Base-by-base conservation (phyloP, 768 basidiomycete genomes). In the Ephemerocybe angulata region DNA sequence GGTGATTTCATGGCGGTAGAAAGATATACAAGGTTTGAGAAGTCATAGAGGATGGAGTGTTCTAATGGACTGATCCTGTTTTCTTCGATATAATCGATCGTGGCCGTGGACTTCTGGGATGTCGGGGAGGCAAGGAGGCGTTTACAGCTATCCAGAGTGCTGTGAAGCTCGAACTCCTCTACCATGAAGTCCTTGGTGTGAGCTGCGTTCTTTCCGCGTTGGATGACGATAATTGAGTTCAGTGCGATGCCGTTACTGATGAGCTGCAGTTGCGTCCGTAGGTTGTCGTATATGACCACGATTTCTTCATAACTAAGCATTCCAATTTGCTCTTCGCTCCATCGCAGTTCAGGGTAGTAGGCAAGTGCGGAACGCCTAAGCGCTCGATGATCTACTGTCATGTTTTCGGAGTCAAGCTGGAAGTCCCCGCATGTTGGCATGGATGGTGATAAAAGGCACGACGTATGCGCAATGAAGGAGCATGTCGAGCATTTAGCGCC, bases 201-300 rank as follows among this genome's bases (percentile, higher is more conserved):
- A 13, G 64, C 58, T 22, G 66, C 62, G 25, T 62, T 65, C 56
- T 58, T 65, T 7, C 68, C 70, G 28, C 68, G 58, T 29, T 76
- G 70, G 3, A 72, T 64, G 29, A 90, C 65, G n/a, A 83, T 74
- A 50, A 92, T 70, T 3, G 88, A 83, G 12, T 87, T 85, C 30
- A 84, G 68, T 0, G 80, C 78, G 13, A 91, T 60, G 1, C 90
- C 91, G 59, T 83, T 85, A 35, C 75, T 74, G 37, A 91, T 67
- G 21, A 90, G 76, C 55, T 88, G 83, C 21, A 84, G 64, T 62
- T 93, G 89, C 1, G 73, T 80, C 77, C 83, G 86, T 5, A 91
- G 70, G n/a, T 75, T 70, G 19, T 81, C 76, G 57, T 77, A 76
- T 48, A 81, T 73, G 7, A 88, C 74, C 1, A 86, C 80, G 5